Evolutionary conservation across 179 eudicot genomes (phyloP), one percentile per base, ranked within the genome.

Genomic region (Amaranthus tricolor): DNA sequence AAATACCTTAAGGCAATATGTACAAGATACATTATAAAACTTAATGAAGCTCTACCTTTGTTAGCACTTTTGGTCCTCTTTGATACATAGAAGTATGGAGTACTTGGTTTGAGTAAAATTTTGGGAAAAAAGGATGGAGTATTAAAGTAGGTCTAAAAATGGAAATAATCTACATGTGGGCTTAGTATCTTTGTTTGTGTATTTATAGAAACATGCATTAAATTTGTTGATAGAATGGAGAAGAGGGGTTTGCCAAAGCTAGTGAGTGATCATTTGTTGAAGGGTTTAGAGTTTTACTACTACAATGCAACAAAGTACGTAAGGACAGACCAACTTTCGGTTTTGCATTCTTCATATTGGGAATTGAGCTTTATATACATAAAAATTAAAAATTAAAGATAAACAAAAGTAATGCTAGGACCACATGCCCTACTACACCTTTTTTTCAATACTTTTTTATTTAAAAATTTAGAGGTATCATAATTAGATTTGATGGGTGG

Each of bases 241-340:
- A 40, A 58, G 55, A 20, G 16, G 63, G 47, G 0, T 19, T 58
- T 59, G 55, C 54, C 15, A 71, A 47, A 59, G 57, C 45, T 45
- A 19, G 66, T 48, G 17, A 47, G 13, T 19, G 13, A 10, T 17
- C 5, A 72, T 16, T 20, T 20, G 47, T 21, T 45, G 31, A 20
- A 3, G 13, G 45, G 58, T 17, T 12, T 73, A 63, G 67, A 66
- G 78, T 58, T 77, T 79, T 55, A 31, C 64, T 45, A 67, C 53
- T 31, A 50, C 24, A 44, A 74, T 75, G 75, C 59, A 62, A 51
- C 65, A 59, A 78, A 68, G 76, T 70, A 80, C 61, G 75, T 11
- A 40, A 62, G 54, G 83, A 72, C 83, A 76, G 45, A 60, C 6
- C 52, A 80, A 72, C 80, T 80, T 80, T 80, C 83, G 83, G 80